Evolutionary conservation across 768 basidiomycete genomes (phyloP), one percentile per base, ranked within the genome.

Genomic region (Podaxis sp.): DNA sequence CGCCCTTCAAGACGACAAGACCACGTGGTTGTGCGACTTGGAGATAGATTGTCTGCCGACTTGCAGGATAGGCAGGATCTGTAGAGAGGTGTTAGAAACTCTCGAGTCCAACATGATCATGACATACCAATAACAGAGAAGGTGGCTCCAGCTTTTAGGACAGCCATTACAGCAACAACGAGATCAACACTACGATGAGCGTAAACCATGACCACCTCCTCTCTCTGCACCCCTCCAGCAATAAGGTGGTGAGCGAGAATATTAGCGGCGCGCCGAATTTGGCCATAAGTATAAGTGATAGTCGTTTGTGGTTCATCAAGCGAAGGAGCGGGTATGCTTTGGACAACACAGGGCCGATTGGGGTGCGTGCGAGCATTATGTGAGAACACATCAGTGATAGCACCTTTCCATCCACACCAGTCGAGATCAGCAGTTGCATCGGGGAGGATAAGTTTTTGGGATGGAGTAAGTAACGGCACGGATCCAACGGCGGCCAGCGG

Each of bases 201-300:
- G 69, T 98, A 99, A 18, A 99, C 90, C 89, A 96, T 98, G 56
- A 98, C 94, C 18, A 98, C 94, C 64, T 99, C 97, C 68, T 95
- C 96, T 36, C 93, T 80, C 72, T 95, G 82, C 3, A 99, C 76
- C 5, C 97, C 97, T 13, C 85, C 85, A 64, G 87, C 84, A 42
- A 98, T 76, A 62, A 99, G 83, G 67, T 95, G 86, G 69, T 98
- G 95, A 0, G 96, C 89, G 10, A 99, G 81, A 32, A 95, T 79
- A 70, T 98, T 98, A 1, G 90, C 86, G 16, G 95, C 94, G 50
- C 80, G 82, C 47, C 91, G 85, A 66, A 98, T 93, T 60, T 87
- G 81, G 35, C 79, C 77, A 68, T 99, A 99, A 0, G 91, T 86
- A 74, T 85, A 95, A 0, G 78, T 81, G 47, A 79, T 71, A 65